phyloP scores from a whole-genome alignment of 73 alveolate species.

The Breviolum minutum region DNA sequence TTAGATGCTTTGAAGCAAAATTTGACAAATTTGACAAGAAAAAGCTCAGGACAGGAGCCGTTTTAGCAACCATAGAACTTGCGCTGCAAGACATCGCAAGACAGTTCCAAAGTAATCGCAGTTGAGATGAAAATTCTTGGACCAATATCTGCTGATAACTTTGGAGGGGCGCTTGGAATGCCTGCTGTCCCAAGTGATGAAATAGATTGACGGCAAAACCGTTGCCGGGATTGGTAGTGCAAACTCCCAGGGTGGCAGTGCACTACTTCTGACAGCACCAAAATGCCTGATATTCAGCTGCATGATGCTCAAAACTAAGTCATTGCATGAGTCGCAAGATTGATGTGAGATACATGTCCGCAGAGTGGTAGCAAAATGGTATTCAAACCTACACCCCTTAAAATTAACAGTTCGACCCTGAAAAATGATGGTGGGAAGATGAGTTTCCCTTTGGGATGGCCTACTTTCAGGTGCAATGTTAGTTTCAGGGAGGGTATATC shows the following conservation, averaged over 20 bases:
- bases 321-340: too few relatives aligned
- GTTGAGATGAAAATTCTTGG: neutral
- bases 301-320: too few relatives aligned
- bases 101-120: neutral
- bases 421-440: too few relatives aligned
- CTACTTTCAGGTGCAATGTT: too few relatives aligned
- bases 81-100: slow-evolving; percentile 44
- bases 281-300: neutral
- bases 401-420: too few relatives aligned
- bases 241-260: slow-evolving; percentile 1
- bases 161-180: neutral
- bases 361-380: too few relatives aligned
- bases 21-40: neutral
- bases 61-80: neutral
- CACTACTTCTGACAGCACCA: slow-evolving; percentile 26
- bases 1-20: too few relatives aligned
- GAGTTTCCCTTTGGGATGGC: too few relatives aligned
- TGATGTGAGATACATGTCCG: too few relatives aligned
- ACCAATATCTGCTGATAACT: neutral
- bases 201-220: slow-evolving; percentile 37
- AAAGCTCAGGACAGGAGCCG: slow-evolving; percentile 13
- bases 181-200: slow-evolving; percentile 28
- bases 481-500: too few relatives aligned
- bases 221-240: neutral
- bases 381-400: too few relatives aligned